These are phyloP conservation scores for Actinomortierella wolfii DNA, from an alignment of 371 early-diverging fungal species.

Conservation along the genomic window DNA sequence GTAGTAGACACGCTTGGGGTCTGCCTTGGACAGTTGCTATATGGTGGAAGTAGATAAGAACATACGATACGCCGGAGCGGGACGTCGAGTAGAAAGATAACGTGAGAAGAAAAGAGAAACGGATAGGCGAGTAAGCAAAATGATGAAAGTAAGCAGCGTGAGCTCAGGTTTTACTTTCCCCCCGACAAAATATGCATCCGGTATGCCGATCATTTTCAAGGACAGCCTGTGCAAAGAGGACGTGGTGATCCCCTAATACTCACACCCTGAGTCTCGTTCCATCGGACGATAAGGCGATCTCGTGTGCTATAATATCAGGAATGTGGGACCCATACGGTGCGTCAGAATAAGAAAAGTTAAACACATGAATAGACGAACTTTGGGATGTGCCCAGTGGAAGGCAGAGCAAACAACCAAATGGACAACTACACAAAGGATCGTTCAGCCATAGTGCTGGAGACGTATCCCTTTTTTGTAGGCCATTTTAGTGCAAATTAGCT, in stretches of 20 bases:
- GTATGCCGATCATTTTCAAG: too few relatives aligned
- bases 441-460: background rate
- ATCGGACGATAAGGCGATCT: conserved; percentile 83
- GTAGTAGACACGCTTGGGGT: conserved; percentile 92
- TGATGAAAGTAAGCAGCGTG: conserved; percentile 1
- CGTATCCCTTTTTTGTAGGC: background rate
- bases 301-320: conserved; percentile 60
- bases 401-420: too few relatives aligned
- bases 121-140: background rate
- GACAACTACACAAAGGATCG: too few relatives aligned
- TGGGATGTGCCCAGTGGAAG: background rate
- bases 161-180: background rate
- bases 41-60: background rate
- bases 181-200: background rate
- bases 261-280: conserved; percentile 86
- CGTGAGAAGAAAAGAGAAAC: background rate
- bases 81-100: too few relatives aligned
- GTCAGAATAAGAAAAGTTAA: background rate
- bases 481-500: background rate
- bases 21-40: conserved; percentile 45
- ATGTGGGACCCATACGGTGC: background rate
- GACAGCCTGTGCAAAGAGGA: too few relatives aligned
- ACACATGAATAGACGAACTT: too few relatives aligned
- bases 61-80: background rate
- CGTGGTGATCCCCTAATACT: background rate